Conservation (phyloP, 441 rosid genomes). For the Flueggea neowawraea region DNA sequence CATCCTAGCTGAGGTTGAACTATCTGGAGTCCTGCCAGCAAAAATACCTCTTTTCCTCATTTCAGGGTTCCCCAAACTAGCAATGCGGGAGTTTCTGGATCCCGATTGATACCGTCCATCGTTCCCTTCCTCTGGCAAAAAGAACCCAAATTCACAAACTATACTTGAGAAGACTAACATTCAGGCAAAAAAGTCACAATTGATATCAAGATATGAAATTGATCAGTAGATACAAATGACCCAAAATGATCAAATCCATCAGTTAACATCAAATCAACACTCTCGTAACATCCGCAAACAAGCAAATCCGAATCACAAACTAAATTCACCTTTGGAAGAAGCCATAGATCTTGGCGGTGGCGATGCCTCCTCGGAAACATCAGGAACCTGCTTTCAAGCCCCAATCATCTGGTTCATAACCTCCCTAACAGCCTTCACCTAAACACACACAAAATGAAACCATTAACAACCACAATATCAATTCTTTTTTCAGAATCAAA, state of each 20-base stretch:
- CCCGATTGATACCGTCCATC: slow-evolving; percentile 44
- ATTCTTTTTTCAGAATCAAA: slow-evolving; percentile 6
- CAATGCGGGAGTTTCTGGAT: slow-evolving; percentile 35
- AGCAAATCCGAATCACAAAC: slow-evolving; percentile 3
- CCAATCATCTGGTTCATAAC: slow-evolving; percentile 82
- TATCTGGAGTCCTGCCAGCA: slow-evolving; percentile 33
- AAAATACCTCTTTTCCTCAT: slow-evolving; percentile 36
- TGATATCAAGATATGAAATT: too few relatives aligned
- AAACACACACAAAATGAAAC: too few relatives aligned
- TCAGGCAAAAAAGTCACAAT: too few relatives aligned
- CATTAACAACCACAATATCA: too few relatives aligned
- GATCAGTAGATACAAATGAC: too few relatives aligned
- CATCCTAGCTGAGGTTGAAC: slow-evolving; percentile 46
- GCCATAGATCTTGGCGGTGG: slow-evolving; percentile 58
- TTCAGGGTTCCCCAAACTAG: slow-evolving; percentile 20
- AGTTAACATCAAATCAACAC: slow-evolving; percentile 1
- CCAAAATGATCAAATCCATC: background rate
- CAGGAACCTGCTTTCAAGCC: slow-evolving; percentile 90
- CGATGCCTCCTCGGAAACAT: slow-evolving; percentile 64
- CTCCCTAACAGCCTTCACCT: slow-evolving; percentile 96
- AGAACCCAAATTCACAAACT: slow-evolving; percentile 5
- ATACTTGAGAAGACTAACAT: background rate
- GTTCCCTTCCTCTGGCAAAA: slow-evolving; percentile 44
- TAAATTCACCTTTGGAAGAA: slow-evolving; percentile 59
- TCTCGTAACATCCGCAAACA: background rate